phyloP scores from a whole-genome alignment of 129 eudicot genomes.

The Scalesia atractyloides region DNA sequence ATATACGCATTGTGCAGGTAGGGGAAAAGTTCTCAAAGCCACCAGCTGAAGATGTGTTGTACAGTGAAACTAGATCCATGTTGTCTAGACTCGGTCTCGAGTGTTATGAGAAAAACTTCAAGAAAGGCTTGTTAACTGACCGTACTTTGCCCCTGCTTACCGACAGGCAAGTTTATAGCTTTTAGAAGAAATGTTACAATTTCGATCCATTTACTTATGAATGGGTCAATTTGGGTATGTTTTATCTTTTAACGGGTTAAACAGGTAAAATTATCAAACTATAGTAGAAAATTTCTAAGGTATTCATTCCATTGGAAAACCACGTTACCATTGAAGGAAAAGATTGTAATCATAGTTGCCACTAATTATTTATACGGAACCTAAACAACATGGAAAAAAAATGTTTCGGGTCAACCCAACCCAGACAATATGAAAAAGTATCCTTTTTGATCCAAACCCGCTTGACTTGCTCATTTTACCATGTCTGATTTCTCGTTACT shows the following conservation, averaged over 20 bases:
- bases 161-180: constrained; percentile 63
- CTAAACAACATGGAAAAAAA: background rate
- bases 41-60: constrained; percentile 64
- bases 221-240: no score
- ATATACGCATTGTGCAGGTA: constrained; percentile 39
- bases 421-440: no score
- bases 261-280: no score
- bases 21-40: constrained; percentile 81
- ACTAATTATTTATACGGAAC: background rate
- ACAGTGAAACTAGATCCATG: constrained; percentile 66
- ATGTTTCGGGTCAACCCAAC: background rate
- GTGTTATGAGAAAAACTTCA: constrained; percentile 78
- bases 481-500: background rate
- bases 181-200: background rate
- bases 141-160: constrained; percentile 79
- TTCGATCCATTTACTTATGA: background rate
- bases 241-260: no score
- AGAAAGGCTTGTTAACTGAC: constrained; percentile 80
- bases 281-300: background rate
- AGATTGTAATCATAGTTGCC: background rate
- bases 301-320: background rate
- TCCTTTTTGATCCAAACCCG: background rate
- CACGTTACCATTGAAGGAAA: background rate
- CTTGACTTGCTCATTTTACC: background rate
- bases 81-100: constrained; percentile 73